Base-by-base conservation (phyloP, 2,329 filamentous ascomycete genomes). In the Exophiala dermatitidis region DNA sequence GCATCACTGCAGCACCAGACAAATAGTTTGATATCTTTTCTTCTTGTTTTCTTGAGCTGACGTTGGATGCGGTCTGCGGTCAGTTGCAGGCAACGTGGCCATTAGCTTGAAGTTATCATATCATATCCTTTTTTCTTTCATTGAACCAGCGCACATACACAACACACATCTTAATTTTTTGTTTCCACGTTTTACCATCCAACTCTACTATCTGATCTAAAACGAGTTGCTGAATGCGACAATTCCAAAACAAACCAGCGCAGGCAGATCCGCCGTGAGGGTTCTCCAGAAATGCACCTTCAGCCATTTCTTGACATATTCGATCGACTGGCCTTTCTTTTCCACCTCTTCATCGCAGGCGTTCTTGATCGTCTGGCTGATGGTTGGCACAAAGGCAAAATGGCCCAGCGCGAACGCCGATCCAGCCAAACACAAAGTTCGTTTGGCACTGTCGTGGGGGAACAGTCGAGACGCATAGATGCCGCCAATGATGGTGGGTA, bases 321-420 rank as follows among this genome's bases (percentile, higher is more conserved):
- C 46, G 40, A 60, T 55, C 26, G 40, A 57, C 7, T 48, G 30
- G 8, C 45, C 41, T 8, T 48, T 53, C 30, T 50, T 53, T 41
- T 60, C 57, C 29, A 54, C 52, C 46, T 60, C 54, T 51, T 57
- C 51, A 28, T 55, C 54, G n/a, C 36, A 47, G 9, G 50, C 29
- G 8, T 40, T 34, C 8, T 55, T 37, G 54, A 57, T 55, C 10
- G 29, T 31, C 36, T 44, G 43, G 30, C 36, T 31, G 28, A 57
- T 53, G 10, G 45, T 26, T 3, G 47, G 46, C 4, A 12, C 56
- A 31, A 49, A 52, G 31, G 50, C 46, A 26, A 56, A 58, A 42
- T 58, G 56, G n/a, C 49, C 56, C 5, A 46, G 12, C 10, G 46
- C 38, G 29, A 56, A 53, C 5, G 43, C 36, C 4, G 47, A 41